Evolutionary conservation across 169 alveolate genomes (phyloP), one percentile per base, ranked within the genome.

Genomic region (Plasmodium vivax): DNA sequence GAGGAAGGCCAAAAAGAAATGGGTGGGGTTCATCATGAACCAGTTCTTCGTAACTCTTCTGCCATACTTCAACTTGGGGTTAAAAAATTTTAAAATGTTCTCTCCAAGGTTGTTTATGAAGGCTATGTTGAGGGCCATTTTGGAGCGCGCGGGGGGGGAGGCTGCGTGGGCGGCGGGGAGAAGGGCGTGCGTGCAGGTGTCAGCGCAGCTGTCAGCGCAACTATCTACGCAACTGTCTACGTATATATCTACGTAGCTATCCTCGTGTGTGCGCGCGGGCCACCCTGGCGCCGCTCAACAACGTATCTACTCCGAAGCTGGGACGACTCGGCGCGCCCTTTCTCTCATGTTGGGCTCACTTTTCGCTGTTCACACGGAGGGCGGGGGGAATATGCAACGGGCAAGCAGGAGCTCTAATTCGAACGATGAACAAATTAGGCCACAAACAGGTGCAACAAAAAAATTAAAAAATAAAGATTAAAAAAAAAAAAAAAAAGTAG

Each of bases 11-110:
- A 85, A 51, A 85, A 85, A 85, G 68, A 85, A 85, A 45, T 73
- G 93, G 30, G 93, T 73, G 2, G 93, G 93, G 38, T 74, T 85
- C 85, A 85, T 51, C 32, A 85, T 5, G n/a, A 85, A 85, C 93
- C 93, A 85, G 47, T 85, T 56, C 30, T 54, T 85, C 0, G 93
- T 85, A 27, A 85, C 54, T 51, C 93, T 85, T 32, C 85, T 85
- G 51, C 80, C 93, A 47, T 74, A 62, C 43, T 75, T 85, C 45
- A 85, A 68, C 34, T 36, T 30, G 30, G 93, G 85, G 16, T 85
- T 85, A 36, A 85, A 85, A 77, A 74, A 85, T 19, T 47, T 74
- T 30, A 85, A 85, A 85, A 85, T 68, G 12, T 14, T 85, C 14
- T 85, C 93, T 30, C 84, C 84, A 4, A 85, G 14, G 27, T 85